Base-by-base conservation (phyloP, 805 yeast genomes). In the Yarrowia divulgata region DNA sequence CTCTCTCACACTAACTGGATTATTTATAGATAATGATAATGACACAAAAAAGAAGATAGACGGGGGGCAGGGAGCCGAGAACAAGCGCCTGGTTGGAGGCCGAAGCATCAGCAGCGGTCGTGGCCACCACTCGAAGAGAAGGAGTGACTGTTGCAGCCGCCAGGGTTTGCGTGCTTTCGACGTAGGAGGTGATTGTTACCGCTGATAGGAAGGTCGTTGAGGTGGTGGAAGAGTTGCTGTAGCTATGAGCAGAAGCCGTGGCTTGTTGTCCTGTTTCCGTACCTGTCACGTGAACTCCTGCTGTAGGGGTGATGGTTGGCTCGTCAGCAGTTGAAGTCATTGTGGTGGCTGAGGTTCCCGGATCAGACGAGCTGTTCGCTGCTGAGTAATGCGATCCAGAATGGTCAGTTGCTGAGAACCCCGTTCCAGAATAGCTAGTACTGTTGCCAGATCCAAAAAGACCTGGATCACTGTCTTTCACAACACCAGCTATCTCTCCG, bases 11-110 rank as follows among this genome's bases (percentile, higher is more conserved):
- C 60, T 57, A 57, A 40, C 63, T 40, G 23, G 19, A 57, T 57
- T 57, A 40, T 40, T 57, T 40, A 57, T 57, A 57, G 48, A 57
- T 57, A 57, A 57, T 29, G 63, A 57, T 57, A 57, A 57, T 57
- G 63, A 57, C 63, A 40, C 46, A 40, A 40, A 57, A 23, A 6
- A 57, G 37, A n/a, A 57, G 35, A 19, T 35, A 34, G 12, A 54
- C 18, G 34, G 23, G 45, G 3, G 60, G 14, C 3, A 39, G 5
- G 14, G 45, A 13, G 14, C 18, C 6, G 16, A 32, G 37, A 1
- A 29, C 16, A 18, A 9, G 3, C n/a, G 48, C 48, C 1, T 9
- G 8, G 29, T 16, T 29, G 19, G 48, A 42, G 9, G 48, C 13
- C 2, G 32, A 12, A 7, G 12, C 42, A 2, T 42, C 18, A 5